phyloP scores from a whole-genome alignment of 306 rosid species.

The Dalbergia oliveri region DNA sequence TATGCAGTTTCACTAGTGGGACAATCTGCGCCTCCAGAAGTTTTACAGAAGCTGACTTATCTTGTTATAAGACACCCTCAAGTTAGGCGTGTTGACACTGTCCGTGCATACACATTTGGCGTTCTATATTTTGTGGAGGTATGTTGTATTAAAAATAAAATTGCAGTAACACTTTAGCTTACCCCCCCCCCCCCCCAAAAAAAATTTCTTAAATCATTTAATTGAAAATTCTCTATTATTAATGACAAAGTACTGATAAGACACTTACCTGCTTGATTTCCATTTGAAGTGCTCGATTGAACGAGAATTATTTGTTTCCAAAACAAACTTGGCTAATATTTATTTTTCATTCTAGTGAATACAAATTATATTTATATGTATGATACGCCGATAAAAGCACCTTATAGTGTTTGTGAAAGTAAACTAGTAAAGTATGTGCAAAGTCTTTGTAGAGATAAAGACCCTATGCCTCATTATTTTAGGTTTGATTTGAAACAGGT shows the following conservation, averaged over 20 bases:
- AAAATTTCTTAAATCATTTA: background rate
- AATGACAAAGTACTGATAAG: background rate
- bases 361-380: background rate
- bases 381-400: background rate
- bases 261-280: background rate
- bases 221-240: background rate
- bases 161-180: background rate
- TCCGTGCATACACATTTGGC: conserved; percentile 97
- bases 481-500: conserved; percentile 64
- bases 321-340: background rate
- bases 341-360: background rate
- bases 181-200: background rate
- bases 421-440: background rate
- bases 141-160: conserved; percentile 27
- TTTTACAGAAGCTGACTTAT: conserved; percentile 88
- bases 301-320: background rate
- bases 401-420: conserved; percentile 11
- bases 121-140: conserved; percentile 98
- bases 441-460: background rate
- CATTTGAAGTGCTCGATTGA: background rate
- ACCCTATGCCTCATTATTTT: conserved; percentile 10
- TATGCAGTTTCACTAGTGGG: conserved; percentile 84
- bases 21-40: conserved; percentile 94
- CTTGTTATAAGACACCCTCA: conserved; percentile 74
- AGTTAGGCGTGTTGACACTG: conserved; percentile 87